Conservation (phyloP, 1,284 basidiomycete species). For the Ustilago hordei region DNA sequence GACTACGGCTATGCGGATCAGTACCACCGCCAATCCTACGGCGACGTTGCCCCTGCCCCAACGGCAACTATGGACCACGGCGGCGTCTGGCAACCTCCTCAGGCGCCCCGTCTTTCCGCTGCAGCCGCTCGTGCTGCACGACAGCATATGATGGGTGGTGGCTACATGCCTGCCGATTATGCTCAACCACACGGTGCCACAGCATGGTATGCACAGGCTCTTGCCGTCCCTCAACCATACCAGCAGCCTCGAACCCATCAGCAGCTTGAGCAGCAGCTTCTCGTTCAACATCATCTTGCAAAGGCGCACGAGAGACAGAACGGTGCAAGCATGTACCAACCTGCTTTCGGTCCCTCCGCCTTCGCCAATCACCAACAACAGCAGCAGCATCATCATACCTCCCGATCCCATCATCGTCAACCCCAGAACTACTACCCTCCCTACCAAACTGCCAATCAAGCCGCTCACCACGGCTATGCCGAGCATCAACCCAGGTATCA, state of each 20-base stretch:
- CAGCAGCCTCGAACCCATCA: conserved; percentile 51
- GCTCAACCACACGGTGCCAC: conserved; percentile 17
- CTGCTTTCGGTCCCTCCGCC: conserved; percentile 12
- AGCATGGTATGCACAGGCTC: conserved; percentile 32
- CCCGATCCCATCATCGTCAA: conserved; percentile 21
- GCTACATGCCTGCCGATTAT: conserved; percentile 29
- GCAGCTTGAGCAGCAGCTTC: conserved; percentile 56
- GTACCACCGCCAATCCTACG: conserved; percentile 29
- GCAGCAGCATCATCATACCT: conserved; percentile 14
- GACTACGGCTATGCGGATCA: conserved; percentile 29
- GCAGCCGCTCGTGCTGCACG: conserved; percentile 46
- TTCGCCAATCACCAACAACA: conserved; percentile 11
- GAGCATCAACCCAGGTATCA: conserved; percentile 21
- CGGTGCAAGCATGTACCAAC: conserved; percentile 14
- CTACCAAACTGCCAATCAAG: conserved; percentile 9
- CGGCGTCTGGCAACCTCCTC: conserved; percentile 47
- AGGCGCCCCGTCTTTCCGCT: conserved; percentile 45
- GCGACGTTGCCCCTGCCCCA: conserved; percentile 9
- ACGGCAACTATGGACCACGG: conserved; percentile 19
- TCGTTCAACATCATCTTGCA: conserved; percentile 54
- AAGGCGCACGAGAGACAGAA: conserved; percentile 45
- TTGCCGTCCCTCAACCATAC: conserved; percentile 20
- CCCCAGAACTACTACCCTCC: conserved; percentile 16
- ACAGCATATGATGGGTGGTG: conserved; percentile 20
- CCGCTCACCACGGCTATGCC: conserved; percentile 9